Conservation (phyloP, 225 moss, liverwort and hornwort genomes). For the Bryum argenteum region DNA sequence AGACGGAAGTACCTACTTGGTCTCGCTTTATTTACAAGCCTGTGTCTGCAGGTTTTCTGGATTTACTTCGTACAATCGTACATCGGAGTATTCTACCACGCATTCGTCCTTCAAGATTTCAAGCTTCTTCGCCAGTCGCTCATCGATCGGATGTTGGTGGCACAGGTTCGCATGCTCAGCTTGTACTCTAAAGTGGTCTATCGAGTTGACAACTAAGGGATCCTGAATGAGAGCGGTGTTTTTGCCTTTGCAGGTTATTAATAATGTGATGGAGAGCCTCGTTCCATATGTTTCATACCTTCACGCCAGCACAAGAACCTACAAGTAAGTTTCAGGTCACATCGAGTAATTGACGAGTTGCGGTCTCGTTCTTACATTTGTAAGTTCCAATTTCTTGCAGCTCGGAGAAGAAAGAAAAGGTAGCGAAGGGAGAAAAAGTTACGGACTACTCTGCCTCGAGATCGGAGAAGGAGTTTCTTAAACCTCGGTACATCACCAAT, state of each 20-base stretch:
- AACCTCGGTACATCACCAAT: slow-evolving; percentile 71
- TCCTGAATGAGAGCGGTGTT: not conserved
- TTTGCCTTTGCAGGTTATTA: slow-evolving; percentile 64
- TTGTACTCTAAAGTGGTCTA: not conserved
- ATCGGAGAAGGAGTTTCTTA: slow-evolving; percentile 79
- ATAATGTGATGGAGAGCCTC: slow-evolving; percentile 92
- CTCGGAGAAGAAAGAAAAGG: slow-evolving; percentile 63
- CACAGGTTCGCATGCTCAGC: slow-evolving; percentile 56
- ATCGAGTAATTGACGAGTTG: not conserved
- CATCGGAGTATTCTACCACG: slow-evolving; percentile 90
- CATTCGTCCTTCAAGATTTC: slow-evolving; percentile 81
- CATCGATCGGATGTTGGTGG: slow-evolving; percentile 73
- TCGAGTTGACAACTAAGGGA: not conserved
- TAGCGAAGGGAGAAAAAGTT: slow-evolving; percentile 62
- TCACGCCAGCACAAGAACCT: slow-evolving; percentile 68
- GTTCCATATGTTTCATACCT: slow-evolving; percentile 75
- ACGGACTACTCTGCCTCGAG: slow-evolving; percentile 52
- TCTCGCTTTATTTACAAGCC: not conserved
- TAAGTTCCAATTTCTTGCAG: slow-evolving; percentile 46
- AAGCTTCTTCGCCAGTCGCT: slow-evolving; percentile 70
- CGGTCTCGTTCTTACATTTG: not conserved
- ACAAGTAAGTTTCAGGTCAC: slow-evolving; percentile 51
- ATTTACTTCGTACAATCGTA: slow-evolving; percentile 89
- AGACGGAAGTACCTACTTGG: no score
- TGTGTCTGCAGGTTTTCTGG: slow-evolving; percentile 71